phyloP scores from a whole-genome alignment of 1,284 basidiomycete species.

The Albatrellus sp. region DNA sequence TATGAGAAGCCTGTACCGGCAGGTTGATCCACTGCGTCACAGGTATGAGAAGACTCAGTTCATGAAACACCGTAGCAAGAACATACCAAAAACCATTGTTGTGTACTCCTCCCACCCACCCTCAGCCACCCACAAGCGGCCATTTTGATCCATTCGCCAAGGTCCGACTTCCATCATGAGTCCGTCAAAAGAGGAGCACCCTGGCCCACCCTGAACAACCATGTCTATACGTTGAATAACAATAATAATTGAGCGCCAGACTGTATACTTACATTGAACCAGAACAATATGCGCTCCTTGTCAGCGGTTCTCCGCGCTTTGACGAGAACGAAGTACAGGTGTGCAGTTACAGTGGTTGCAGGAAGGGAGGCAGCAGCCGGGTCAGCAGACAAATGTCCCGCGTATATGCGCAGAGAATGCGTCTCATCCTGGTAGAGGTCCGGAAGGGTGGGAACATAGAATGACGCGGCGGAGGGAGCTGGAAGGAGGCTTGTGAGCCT shows the following conservation, averaged over 20 bases:
- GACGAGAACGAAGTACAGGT: slow-evolving; percentile 85
- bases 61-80: not conserved
- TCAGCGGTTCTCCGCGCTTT: slow-evolving; percentile 83
- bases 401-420: slow-evolving; percentile 68
- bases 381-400: slow-evolving; percentile 75
- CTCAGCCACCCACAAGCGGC: slow-evolving; percentile 66
- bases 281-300: slow-evolving; percentile 82
- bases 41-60: not conserved
- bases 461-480: slow-evolving; percentile 74
- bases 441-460: slow-evolving; percentile 72
- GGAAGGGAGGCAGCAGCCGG: slow-evolving; percentile 41
- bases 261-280: slow-evolving; percentile 74
- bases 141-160: slow-evolving; percentile 74
- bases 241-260: not conserved
- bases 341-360: slow-evolving; percentile 52
- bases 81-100: slow-evolving; percentile 86
- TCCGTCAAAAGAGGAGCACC: slow-evolving; percentile 95
- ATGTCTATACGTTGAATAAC: not conserved
- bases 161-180: slow-evolving; percentile 98
- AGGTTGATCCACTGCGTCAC: slow-evolving; percentile 78
- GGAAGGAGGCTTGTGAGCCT: not conserved
- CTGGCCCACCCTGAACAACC: slow-evolving; percentile 69
- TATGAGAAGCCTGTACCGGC: slow-evolving; percentile 93
- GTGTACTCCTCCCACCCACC: slow-evolving; percentile 99
- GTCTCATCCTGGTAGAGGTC: slow-evolving; percentile 59